Percentiles rank a stretch among this genome's conserved stretches.
Evolutionary conservation across 371 early-diverging fungal species (phyloP).

Genomic region (Zancudomyces culisetae): DNA sequence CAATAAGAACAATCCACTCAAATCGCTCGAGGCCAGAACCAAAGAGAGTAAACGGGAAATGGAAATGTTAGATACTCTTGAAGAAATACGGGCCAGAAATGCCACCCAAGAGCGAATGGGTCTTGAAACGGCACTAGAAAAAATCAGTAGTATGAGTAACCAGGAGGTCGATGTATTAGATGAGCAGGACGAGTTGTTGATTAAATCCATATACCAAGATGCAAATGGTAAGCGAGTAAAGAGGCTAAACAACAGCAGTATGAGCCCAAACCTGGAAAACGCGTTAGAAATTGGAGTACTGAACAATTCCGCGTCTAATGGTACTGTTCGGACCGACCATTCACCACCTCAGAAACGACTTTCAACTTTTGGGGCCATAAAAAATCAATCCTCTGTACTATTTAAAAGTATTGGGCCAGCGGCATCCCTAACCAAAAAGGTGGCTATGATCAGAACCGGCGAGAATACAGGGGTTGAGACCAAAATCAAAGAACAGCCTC

Average conservation of each 20-base stretch:
- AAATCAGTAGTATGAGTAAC: not conserved
- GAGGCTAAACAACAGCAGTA: conserved; percentile 17
- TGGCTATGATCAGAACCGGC: too few relatives aligned
- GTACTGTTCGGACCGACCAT: too few relatives aligned
- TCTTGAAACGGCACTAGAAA: conserved; percentile 22
- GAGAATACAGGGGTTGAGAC: too few relatives aligned
- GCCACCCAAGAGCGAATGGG: conserved; percentile 60
- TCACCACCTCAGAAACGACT: too few relatives aligned
- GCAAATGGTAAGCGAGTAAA: conserved; percentile 51
- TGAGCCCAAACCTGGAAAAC: not conserved
- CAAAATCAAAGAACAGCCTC: too few relatives aligned
- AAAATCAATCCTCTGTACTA: too few relatives aligned
- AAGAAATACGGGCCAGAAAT: conserved; percentile 79
- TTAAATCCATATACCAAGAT: conserved; percentile 39
- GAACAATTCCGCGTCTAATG: too few relatives aligned
- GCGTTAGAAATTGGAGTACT: not conserved
- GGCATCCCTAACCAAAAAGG: not conserved
- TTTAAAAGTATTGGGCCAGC: not conserved
- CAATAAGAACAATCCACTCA: conserved; percentile 80
- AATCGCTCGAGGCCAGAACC: conserved; percentile 82
- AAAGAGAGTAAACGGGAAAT: conserved; percentile 83
- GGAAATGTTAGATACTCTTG: conserved; percentile 89
- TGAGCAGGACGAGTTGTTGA: conserved; percentile 44
- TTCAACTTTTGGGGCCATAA: too few relatives aligned
- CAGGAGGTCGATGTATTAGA: not conserved